Conservation (phyloP, 352 stramenopile genomes). For the Pythium brachiatum region DNA sequence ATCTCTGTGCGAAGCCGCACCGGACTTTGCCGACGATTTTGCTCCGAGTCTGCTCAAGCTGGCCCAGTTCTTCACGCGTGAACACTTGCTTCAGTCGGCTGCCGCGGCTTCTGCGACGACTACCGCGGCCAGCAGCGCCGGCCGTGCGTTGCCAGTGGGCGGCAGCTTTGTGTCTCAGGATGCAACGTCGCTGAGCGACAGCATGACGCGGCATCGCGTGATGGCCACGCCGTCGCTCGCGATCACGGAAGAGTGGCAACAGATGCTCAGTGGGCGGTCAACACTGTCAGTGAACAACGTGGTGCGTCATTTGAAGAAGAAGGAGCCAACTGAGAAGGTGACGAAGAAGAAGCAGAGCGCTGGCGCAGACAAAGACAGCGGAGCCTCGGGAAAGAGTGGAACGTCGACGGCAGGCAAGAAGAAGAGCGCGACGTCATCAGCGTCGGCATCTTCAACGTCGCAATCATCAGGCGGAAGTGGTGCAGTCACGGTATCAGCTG, state of each 20-base stretch:
- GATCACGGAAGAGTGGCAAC: constrained; percentile 81
- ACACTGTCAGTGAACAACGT: constrained; percentile 82
- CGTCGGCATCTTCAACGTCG: background rate
- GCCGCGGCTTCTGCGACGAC: constrained; percentile 3
- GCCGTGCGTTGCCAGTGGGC: constrained; percentile 24
- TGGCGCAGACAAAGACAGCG: background rate
- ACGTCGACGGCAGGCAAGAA: constrained; percentile 14
- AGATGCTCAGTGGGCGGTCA: constrained; percentile 66
- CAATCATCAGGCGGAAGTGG: constrained; percentile 5
- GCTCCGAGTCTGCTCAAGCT: constrained; percentile 76
- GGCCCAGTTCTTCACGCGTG: constrained; percentile 77
- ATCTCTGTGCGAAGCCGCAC: constrained; percentile 48
- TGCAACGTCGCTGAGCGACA: constrained; percentile 35
- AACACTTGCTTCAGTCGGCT: constrained; percentile 72
- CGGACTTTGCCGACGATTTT: constrained; percentile 80
- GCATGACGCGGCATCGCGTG: constrained; percentile 77
- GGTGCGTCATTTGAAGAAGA: constrained; percentile 56
- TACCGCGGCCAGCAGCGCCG: background rate
- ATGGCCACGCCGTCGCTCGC: constrained; percentile 87
- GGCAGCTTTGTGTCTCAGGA: constrained; percentile 21
- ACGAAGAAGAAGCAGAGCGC: constrained; percentile 41
- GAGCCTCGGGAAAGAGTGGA: background rate
- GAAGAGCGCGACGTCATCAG: constrained; percentile 20
- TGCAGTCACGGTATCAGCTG: constrained; percentile 7
- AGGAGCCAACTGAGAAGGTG: constrained; percentile 45